phyloP scores from a whole-genome alignment of 169 alveolate species.

The Plasmodium vivax region DNA sequence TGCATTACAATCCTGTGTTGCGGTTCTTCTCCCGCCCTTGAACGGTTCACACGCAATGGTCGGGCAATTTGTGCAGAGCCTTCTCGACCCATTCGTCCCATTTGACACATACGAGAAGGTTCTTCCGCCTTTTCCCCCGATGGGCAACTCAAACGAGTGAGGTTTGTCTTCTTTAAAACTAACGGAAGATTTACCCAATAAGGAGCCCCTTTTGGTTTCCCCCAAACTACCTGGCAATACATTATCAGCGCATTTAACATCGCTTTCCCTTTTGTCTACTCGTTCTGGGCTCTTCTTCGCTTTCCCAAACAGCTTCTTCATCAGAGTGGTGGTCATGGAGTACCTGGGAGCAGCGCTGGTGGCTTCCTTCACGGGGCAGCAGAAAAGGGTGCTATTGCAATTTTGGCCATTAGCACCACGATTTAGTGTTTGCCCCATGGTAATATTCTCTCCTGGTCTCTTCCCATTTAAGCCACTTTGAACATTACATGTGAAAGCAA shows the following conservation, averaged over 20 bases:
- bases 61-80: background rate
- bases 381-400: background rate
- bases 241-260: background rate
- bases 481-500: background rate
- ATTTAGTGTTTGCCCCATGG: background rate
- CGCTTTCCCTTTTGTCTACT: background rate
- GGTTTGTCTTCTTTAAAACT: background rate
- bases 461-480: background rate
- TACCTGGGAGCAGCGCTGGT: background rate
- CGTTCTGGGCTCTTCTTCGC: background rate
- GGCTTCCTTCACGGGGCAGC: conserved; percentile 32
- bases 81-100: background rate
- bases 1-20: background rate
- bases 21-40: background rate
- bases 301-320: background rate
- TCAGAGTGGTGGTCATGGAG: background rate
- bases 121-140: background rate
- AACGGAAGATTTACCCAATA: background rate
- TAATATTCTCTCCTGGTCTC: background rate
- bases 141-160: background rate
- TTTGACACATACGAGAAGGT: background rate
- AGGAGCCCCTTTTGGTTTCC: background rate
- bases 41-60: background rate
- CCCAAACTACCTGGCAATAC: background rate
- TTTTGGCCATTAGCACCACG: background rate